These are phyloP conservation scores for Phaseolus coccineus DNA, from an alignment of 331 rosid genomes.

Conservation along the genomic window DNA sequence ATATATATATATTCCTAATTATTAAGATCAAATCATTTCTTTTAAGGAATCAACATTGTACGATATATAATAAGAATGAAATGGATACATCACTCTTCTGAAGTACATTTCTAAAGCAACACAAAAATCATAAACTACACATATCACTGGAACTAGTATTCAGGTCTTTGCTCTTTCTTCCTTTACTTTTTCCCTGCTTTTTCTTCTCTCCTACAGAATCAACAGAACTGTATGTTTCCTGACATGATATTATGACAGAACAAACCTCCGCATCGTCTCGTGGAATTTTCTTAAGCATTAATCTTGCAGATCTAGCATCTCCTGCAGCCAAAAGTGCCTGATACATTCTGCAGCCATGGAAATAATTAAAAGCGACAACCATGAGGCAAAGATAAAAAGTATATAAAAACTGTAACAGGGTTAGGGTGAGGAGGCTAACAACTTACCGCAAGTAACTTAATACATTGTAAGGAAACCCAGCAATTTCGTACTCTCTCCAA, in stretches of 20 bases:
- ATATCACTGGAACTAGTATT: background rate
- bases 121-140: too few relatives aligned
- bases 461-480: conserved; percentile 78
- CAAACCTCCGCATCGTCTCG: conserved; percentile 70
- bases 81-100: background rate
- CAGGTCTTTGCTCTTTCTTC: conserved; percentile 6
- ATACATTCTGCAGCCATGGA: conserved; percentile 75
- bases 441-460: conserved; percentile 72
- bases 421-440: background rate
- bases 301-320: conserved; percentile 57
- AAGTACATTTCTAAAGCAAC: too few relatives aligned
- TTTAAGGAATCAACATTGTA: background rate
- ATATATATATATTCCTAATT: too few relatives aligned
- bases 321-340: conserved; percentile 82
- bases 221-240: conserved; percentile 34
- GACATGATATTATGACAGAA: conserved; percentile 56
- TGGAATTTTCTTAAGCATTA: conserved; percentile 62
- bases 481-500: conserved; percentile 77
- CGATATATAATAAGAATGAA: background rate
- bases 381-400: conserved; percentile 22
- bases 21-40: too few relatives aligned
- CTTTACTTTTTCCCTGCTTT: conserved; percentile 3
- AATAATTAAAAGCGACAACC: conserved; percentile 11
- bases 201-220: background rate
- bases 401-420: background rate